These are phyloP conservation scores for Hypoxylon lenormandii DNA, from an alignment of 495 filamentous ascomycete species.

Conservation along the genomic window DNA sequence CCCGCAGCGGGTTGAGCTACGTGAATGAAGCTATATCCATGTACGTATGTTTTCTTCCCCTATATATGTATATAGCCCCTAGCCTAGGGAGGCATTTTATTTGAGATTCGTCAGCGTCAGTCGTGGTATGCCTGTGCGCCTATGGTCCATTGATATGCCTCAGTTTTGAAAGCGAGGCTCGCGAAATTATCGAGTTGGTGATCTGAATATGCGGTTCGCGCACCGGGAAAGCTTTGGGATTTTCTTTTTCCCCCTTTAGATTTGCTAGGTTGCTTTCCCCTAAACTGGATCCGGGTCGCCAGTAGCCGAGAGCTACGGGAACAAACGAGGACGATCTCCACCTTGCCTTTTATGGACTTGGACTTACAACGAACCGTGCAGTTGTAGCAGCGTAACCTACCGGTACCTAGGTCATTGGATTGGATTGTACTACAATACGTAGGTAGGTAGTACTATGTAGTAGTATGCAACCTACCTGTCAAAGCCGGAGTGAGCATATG, in stretches of 20 bases:
- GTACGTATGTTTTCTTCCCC: too few species aligned
- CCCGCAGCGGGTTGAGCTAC: too few species aligned
- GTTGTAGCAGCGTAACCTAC: constrained; percentile 8
- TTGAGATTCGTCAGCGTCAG: not conserved
- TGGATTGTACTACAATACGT: too few species aligned
- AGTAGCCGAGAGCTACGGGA: constrained; percentile 40
- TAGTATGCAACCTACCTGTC: constrained; percentile 19
- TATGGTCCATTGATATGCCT: too few species aligned
- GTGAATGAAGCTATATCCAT: too few species aligned
- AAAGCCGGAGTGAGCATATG: constrained; percentile 21
- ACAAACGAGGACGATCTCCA: constrained; percentile 36
- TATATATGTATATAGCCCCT: too few species aligned
- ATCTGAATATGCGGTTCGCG: constrained; percentile 13
- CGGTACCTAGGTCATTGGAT: not conserved
- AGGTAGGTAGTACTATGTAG: not conserved
- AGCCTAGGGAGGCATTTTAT: constrained; percentile 13
- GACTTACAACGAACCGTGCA: constrained; percentile 11
- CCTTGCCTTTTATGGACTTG: constrained; percentile 34
- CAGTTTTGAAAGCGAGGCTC: constrained; percentile 17
- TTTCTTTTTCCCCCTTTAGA: constrained; percentile 8
- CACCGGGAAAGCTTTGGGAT: constrained; percentile 9
- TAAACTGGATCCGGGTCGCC: constrained; percentile 21
- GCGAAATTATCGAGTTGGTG: constrained; percentile 12
- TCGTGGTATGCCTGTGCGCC: too few species aligned
- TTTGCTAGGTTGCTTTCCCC: not conserved